phyloP scores from a whole-genome alignment of 768 basidiomycete species.

The Mycena vulgaris region DNA sequence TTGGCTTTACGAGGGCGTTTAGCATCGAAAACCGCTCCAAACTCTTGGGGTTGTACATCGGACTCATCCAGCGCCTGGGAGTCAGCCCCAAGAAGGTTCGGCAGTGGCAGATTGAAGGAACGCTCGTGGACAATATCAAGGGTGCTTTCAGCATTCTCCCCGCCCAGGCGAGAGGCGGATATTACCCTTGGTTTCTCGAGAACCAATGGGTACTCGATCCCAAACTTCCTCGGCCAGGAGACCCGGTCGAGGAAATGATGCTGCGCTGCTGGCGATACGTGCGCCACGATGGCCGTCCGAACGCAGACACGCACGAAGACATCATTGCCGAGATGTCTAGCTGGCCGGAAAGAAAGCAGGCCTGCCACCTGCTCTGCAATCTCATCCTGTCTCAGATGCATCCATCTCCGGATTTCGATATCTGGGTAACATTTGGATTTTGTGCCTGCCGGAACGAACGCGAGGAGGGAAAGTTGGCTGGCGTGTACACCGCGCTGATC shows the following conservation, averaged over 20 bases:
- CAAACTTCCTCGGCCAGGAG: not conserved
- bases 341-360: slow-evolving; percentile 10
- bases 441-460: slow-evolving; percentile 33
- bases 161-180: slow-evolving; percentile 33
- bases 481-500: slow-evolving; percentile 35
- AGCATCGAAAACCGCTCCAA: slow-evolving; percentile 25
- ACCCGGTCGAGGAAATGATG: slow-evolving; percentile 9
- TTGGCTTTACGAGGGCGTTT: slow-evolving; percentile 42
- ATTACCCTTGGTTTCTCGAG: slow-evolving; percentile 49
- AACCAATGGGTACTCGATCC: slow-evolving; percentile 43
- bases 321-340: not conserved
- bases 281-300: not conserved
- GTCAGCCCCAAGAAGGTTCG: slow-evolving; percentile 41
- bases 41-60: slow-evolving; percentile 45
- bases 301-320: slow-evolving; percentile 7
- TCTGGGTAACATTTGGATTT: slow-evolving; percentile 41
- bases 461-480: slow-evolving; percentile 28
- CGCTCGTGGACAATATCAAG: slow-evolving; percentile 46
- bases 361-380: slow-evolving; percentile 19
- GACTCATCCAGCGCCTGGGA: slow-evolving; percentile 35
- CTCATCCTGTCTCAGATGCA: slow-evolving; percentile 11
- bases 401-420: slow-evolving; percentile 12
- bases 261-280: slow-evolving; percentile 6
- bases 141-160: slow-evolving; percentile 23
- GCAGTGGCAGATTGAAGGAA: slow-evolving; percentile 44